phyloP scores from a whole-genome alignment of 78 protist species.

The Dictyostelium capitatum region DNA sequence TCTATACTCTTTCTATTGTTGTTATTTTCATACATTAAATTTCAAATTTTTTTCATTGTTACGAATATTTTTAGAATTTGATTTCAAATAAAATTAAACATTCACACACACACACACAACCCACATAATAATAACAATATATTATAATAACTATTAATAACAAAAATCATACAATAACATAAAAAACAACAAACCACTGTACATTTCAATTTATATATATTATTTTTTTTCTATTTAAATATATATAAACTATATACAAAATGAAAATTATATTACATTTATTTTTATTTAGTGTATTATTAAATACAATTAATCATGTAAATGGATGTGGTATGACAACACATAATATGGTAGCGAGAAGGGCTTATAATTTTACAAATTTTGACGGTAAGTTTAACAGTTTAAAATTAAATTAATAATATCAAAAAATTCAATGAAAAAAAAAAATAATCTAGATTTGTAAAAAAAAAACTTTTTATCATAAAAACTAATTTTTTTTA shows the following conservation, averaged over 20 bases:
- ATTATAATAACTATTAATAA: neutral
- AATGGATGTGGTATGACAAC: slow-evolving; percentile 73
- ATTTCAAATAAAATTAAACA: too few relatives aligned
- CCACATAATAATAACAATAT: neutral
- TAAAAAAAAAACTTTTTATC: neutral
- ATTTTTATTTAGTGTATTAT: neutral
- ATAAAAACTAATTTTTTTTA: neutral
- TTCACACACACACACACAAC: too few relatives aligned
- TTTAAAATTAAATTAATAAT: too few relatives aligned
- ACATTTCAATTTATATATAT: neutral
- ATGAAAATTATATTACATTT: neutral
- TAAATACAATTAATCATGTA: neutral
- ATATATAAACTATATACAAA: neutral
- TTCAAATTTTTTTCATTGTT: too few relatives aligned
- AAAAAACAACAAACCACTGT: neutral
- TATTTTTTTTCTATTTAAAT: neutral
- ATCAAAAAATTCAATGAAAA: too few relatives aligned
- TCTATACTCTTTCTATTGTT: too few relatives aligned
- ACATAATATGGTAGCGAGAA: slow-evolving; percentile 68
- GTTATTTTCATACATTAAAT: too few relatives aligned
- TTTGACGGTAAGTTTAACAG: slow-evolving; percentile 40
- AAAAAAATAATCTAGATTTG: too few relatives aligned
- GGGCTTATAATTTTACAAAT: slow-evolving; percentile 59
- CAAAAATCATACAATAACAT: neutral
- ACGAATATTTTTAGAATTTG: too few relatives aligned